Percentiles rank a stretch among this genome's conserved stretches.
These are phyloP conservation scores for Botryotinia narcissicola DNA, from an alignment of 2,329 filamentous ascomycete species.

Conservation along the genomic window DNA sequence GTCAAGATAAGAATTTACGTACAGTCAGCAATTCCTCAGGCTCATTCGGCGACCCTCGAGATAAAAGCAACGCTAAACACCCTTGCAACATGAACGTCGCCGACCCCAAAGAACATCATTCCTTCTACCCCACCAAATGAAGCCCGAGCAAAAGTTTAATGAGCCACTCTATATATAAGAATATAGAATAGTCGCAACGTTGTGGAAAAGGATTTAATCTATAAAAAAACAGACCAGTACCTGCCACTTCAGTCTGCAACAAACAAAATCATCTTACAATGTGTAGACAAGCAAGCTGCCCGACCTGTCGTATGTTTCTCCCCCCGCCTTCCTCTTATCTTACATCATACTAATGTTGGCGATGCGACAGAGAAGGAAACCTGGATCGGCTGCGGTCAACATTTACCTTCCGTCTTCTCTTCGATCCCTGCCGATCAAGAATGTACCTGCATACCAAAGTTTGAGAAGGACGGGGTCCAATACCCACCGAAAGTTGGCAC, in stretches of 20 bases:
- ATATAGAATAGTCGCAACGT: background rate
- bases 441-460: slow-evolving; percentile 52
- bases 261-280: slow-evolving; percentile 38
- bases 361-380: slow-evolving; percentile 46
- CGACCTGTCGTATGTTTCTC: slow-evolving; percentile 48
- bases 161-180: background rate
- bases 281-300: slow-evolving; percentile 52
- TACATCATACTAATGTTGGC: slow-evolving; percentile 2
- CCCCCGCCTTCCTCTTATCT: slow-evolving; percentile 11
- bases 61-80: background rate
- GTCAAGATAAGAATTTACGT: background rate
- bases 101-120: background rate
- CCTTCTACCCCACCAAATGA: background rate
- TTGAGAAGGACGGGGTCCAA: slow-evolving; percentile 49
- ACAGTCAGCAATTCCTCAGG: background rate
- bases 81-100: background rate
- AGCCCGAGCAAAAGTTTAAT: background rate
- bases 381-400: slow-evolving; percentile 53
- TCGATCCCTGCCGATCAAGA: slow-evolving; percentile 48
- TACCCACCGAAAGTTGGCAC: slow-evolving; percentile 51
- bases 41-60: background rate
- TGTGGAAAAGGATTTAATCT: background rate
- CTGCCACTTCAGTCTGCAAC: background rate
- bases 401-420: slow-evolving; percentile 53
- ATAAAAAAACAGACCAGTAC: background rate